phyloP scores from a whole-genome alignment of 768 basidiomycete genomes.

The Mycena rosella region DNA sequence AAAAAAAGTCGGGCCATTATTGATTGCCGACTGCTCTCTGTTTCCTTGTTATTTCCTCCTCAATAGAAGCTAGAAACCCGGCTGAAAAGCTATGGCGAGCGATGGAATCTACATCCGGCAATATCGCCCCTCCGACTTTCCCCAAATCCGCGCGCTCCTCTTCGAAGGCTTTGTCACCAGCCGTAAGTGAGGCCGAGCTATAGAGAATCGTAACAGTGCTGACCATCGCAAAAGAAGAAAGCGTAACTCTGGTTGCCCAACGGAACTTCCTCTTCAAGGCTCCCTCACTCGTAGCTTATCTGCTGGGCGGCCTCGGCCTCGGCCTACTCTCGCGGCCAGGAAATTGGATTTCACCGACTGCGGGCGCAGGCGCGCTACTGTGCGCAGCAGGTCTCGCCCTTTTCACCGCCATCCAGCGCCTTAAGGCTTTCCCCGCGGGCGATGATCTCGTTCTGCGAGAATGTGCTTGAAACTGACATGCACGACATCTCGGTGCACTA shows the following conservation, averaged over 20 bases:
- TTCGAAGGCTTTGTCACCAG: slow-evolving; percentile 22
- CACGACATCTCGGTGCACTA: slow-evolving; percentile 23
- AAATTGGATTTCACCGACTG: neutral
- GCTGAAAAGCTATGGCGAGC: slow-evolving; percentile 4
- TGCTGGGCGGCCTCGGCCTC: slow-evolving; percentile 11
- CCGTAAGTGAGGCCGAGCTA: slow-evolving; percentile 13
- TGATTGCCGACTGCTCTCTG: no score
- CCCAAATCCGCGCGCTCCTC: slow-evolving; percentile 21
- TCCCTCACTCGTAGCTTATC: neutral
- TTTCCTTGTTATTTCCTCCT: no score
- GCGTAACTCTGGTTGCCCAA: neutral
- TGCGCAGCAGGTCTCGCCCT: neutral
- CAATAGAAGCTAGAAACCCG: no score
- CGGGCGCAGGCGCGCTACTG: neutral
- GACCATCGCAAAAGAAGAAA: slow-evolving; percentile 1
- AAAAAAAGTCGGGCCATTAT: no score
- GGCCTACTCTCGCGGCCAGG: neutral
- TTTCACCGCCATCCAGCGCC: neutral
- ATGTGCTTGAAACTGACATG: slow-evolving; percentile 15
- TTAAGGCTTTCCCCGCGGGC: neutral
- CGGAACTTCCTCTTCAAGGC: neutral
- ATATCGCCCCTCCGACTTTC: slow-evolving; percentile 19
- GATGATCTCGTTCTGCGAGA: slow-evolving; percentile 3
- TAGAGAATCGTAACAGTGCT: no score
- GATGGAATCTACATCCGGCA: slow-evolving; percentile 16